Percentiles rank a stretch among this genome's conserved stretches.
These are phyloP conservation scores for Oxyria digyna DNA, from an alignment of 148 eudicot species.

Conservation along the genomic window DNA sequence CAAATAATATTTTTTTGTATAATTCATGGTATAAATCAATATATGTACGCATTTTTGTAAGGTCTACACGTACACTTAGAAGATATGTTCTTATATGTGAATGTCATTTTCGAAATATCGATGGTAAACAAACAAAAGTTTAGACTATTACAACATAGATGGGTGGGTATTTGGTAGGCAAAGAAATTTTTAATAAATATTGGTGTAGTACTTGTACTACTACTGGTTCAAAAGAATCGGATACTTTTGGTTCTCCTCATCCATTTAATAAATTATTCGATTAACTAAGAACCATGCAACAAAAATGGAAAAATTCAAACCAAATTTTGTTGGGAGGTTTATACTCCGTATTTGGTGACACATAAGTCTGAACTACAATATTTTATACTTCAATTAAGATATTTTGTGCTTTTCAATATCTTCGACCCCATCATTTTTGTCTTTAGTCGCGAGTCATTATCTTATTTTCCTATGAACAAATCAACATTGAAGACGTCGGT, in stretches of 20 bases:
- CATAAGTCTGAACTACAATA: not conserved
- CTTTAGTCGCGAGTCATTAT: not conserved
- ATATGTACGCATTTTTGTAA: not conserved
- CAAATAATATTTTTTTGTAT: too few species aligned
- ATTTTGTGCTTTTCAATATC: not conserved
- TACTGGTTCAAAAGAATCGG: not conserved
- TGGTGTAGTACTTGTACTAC: not conserved
- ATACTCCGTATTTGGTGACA: constrained; percentile 4
- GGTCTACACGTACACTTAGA: not conserved
- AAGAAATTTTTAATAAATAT: not conserved
- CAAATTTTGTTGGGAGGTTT: not conserved
- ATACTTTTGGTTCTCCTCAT: not conserved
- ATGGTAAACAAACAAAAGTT: not conserved
- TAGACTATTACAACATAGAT: not conserved
- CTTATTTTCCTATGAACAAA: not conserved
- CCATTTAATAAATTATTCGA: not conserved
- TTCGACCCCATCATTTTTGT: not conserved
- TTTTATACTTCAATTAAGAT: not conserved
- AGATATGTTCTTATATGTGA: not conserved
- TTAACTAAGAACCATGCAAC: not conserved
- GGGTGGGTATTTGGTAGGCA: constrained; percentile 1
- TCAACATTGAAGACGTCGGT: not conserved
- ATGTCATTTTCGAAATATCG: not conserved
- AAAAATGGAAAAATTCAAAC: not conserved
- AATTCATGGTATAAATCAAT: not conserved